Evolutionary conservation across 768 basidiomycete genomes (phyloP), one percentile per base, ranked within the genome.

Genomic region (Tricholoma matsutake): DNA sequence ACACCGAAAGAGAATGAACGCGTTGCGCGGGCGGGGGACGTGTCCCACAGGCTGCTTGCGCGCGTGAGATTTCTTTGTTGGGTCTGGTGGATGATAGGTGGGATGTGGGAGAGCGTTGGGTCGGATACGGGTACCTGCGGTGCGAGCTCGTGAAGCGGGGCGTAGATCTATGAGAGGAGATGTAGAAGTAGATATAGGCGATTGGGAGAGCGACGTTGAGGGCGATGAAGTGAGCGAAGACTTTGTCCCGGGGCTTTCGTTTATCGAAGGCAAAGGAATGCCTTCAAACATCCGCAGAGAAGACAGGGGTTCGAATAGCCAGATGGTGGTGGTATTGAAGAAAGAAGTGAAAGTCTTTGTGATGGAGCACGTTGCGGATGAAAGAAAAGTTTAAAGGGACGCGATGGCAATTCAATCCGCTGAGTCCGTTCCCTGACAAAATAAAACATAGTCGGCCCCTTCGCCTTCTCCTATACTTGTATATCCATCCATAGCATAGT

Each of bases 1-100:
- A 68, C 84, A 88, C 43, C 91, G 82, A 69, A 90, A 92, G 63
- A 92, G 81, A 64, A 92, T 91, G 73, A 92, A 92, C 0, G 89
- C 86, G 71, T 92, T 92, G 14, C 86, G 78, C 0, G 89, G 89
- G 28, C 91, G 84, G 16, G 87, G 86, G 39, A 91, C 81, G 68
- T 90, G 89, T 5, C 76, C 81, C 4, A 67, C 58, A 1, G 82
- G 79, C 56, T 79, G 81, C 43, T 80, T 81, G 43, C 78, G 74
- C 1, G 81, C 77, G 64, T 84, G 83, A 7, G 80, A 80, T 64
- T 82, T 83, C 65, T 79, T 74, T n/a, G 61, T 65, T 14, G 59
- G 71, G 51, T 73, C 66, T 10, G 64, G 68, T 29, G 64, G 64
- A 18, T 53, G 57, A 59, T 69, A 69, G 14, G 71, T 71, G 1